A percentile compares a stretch with the other conserved stretches of the same genome.
Conservation (phyloP, 495 filamentous ascomycete species). For the Glutinoglossum americanum region DNA sequence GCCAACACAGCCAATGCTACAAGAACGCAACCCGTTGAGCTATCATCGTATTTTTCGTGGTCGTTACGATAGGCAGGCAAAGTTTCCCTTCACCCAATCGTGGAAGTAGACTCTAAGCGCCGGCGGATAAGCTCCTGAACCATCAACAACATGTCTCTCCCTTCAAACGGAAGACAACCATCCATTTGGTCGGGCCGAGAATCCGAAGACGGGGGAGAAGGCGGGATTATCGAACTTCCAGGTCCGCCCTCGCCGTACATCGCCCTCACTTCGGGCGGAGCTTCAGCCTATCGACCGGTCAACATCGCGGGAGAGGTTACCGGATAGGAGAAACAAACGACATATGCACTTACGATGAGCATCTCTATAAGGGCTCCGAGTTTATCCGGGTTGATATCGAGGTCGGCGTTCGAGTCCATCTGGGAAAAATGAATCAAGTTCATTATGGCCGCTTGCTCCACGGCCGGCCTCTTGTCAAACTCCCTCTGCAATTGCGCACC, state of each 20-base stretch:
- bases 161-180: not conserved
- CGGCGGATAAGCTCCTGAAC: constrained; percentile 4
- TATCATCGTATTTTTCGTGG: not conserved
- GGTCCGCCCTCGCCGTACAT: not conserved
- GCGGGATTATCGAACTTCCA: not conserved
- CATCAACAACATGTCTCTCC: constrained; percentile 1
- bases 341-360: constrained; percentile 5
- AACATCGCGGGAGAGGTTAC: too few relatives aligned
- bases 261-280: not conserved
- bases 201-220: constrained; percentile 1
- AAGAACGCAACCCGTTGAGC: not conserved
- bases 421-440: constrained; percentile 28
- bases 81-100: not conserved
- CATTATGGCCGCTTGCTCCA: constrained; percentile 32
- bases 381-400: not conserved
- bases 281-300: not conserved
- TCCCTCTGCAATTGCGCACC: constrained; percentile 4
- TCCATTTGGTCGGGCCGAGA: not conserved
- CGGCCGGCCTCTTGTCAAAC: constrained; percentile 12
- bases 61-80: not conserved
- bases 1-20: not conserved
- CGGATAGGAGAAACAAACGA: not conserved
- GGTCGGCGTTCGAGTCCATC: not conserved
- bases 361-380: not conserved
- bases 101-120: not conserved